These are phyloP conservation scores for Cyclotella atomus DNA, from an alignment of 108 stramenopile genomes.

Conservation along the genomic window DNA sequence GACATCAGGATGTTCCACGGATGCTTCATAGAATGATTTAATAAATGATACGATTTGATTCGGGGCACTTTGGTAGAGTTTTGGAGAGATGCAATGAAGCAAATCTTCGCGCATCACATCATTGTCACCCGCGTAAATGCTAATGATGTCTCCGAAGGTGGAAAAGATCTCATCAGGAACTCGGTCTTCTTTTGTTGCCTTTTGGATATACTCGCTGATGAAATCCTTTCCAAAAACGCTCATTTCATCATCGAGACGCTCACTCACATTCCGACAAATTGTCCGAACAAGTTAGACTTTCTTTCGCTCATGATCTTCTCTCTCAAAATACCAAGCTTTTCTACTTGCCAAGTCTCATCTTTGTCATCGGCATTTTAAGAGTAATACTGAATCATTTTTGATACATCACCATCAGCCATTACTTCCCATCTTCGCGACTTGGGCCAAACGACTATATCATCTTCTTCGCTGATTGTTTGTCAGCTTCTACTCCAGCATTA, in stretches of 20 bases:
- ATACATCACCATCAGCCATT: constrained; percentile 7
- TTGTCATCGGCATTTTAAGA: constrained; percentile 12
- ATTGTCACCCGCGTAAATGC: constrained; percentile 2
- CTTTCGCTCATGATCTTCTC: neutral
- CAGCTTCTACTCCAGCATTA: constrained; percentile 23
- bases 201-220: neutral
- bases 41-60: neutral
- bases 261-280: neutral
- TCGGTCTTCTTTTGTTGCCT: neutral
- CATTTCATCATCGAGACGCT: constrained; percentile 1
- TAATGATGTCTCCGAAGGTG: neutral
- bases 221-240: neutral
- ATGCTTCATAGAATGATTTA: neutral
- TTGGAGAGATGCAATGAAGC: neutral
- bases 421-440: constrained; percentile 24
- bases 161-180: neutral
- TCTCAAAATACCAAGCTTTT: constrained; percentile 3
- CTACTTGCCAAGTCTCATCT: constrained; percentile 15
- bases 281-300: neutral
- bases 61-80: neutral
- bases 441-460: constrained; percentile 42
- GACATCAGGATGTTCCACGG: neutral
- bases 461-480: constrained; percentile 26
- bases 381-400: constrained; percentile 25
- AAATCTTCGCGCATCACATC: neutral